Conservation (phyloP, 352 stramenopile species). For the Peronospora destructor region DNA sequence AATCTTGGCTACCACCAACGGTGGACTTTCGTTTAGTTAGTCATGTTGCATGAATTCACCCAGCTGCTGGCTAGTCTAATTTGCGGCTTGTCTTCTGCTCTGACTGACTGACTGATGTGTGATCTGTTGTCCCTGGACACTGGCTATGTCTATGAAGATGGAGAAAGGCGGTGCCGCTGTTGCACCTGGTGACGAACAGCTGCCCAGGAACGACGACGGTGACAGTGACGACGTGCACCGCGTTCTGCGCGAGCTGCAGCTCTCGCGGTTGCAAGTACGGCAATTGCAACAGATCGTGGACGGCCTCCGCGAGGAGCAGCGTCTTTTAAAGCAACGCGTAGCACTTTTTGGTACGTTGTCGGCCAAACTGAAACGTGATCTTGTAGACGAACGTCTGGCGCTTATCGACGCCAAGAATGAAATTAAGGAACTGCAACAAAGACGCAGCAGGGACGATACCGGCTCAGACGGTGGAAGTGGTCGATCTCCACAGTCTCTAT, state of each 20-base stretch:
- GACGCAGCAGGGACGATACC: constrained; percentile 20
- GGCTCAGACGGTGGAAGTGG: constrained; percentile 12
- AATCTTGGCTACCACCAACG: constrained; percentile 17
- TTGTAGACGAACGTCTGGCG: constrained; percentile 70
- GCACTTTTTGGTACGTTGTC: constrained; percentile 49
- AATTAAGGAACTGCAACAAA: constrained; percentile 41
- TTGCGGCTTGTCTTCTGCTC: constrained; percentile 2
- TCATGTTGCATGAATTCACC: constrained; percentile 26
- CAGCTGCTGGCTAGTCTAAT: constrained; percentile 5
- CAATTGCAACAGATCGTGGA: constrained; percentile 42
- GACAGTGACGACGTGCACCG: constrained; percentile 23
- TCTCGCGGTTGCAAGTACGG: constrained; percentile 26
- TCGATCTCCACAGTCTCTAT: constrained; percentile 28
- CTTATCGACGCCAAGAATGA: constrained; percentile 70
- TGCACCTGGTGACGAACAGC: constrained; percentile 26
- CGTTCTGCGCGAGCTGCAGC: constrained; percentile 29
- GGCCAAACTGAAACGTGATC: constrained; percentile 61
- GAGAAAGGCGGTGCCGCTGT: constrained; percentile 35
- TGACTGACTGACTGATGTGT: constrained; percentile 22
- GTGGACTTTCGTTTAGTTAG: constrained; percentile 30
- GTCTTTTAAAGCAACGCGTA: constrained; percentile 40
- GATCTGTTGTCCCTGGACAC: constrained; percentile 34
- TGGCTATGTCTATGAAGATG: constrained; percentile 43
- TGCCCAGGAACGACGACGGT: constrained; percentile 23
- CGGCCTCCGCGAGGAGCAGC: constrained; percentile 52